Percentiles rank a stretch among this genome's conserved stretches.
These are phyloP conservation scores for Neonectria sp. DNA, from an alignment of 2,329 filamentous ascomycete species.

Conservation along the genomic window DNA sequence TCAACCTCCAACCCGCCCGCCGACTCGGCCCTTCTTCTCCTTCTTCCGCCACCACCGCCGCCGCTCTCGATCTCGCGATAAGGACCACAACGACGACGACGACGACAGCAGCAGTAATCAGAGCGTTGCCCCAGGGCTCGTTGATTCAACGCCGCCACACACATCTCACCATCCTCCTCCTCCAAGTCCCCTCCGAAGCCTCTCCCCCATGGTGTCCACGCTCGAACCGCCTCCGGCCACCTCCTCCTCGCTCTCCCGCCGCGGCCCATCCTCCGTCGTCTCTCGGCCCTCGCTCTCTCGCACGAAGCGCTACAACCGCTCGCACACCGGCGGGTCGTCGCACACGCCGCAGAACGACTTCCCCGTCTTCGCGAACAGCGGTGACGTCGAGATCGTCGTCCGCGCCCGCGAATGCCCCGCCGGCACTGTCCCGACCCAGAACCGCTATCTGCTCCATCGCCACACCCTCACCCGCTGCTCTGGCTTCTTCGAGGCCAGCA, in stretches of 20 bases:
- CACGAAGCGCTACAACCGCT: conserved; percentile 82
- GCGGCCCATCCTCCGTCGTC: conserved; percentile 70
- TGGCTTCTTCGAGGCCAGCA: conserved; percentile 92
- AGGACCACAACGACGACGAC: conserved; percentile 7
- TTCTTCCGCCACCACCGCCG: conserved; percentile 35
- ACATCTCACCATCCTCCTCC: background rate
- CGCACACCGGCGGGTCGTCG: conserved; percentile 80
- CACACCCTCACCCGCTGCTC: conserved; percentile 92
- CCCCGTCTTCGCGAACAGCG: conserved; percentile 89
- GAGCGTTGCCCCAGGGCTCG: background rate
- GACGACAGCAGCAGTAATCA: conserved; percentile 3
- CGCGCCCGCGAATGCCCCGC: conserved; percentile 63
- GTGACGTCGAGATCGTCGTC: conserved; percentile 93
- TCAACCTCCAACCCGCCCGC: conserved; percentile 18
- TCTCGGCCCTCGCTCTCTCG: conserved; percentile 73
- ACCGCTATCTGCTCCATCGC: conserved; percentile 88
- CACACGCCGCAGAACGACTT: conserved; percentile 90
- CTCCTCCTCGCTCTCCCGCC: conserved; percentile 68
- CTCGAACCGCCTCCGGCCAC: conserved; percentile 60
- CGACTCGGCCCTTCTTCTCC: conserved; percentile 15
- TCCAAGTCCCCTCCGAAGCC: conserved; percentile 1
- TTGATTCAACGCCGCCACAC: background rate
- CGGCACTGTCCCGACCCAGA: conserved; percentile 63
- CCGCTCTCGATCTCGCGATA: conserved; percentile 24
- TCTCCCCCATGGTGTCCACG: conserved; percentile 73